Conservation (phyloP, 1,284 basidiomycete species). For the Laetiporus sulphureus region DNA sequence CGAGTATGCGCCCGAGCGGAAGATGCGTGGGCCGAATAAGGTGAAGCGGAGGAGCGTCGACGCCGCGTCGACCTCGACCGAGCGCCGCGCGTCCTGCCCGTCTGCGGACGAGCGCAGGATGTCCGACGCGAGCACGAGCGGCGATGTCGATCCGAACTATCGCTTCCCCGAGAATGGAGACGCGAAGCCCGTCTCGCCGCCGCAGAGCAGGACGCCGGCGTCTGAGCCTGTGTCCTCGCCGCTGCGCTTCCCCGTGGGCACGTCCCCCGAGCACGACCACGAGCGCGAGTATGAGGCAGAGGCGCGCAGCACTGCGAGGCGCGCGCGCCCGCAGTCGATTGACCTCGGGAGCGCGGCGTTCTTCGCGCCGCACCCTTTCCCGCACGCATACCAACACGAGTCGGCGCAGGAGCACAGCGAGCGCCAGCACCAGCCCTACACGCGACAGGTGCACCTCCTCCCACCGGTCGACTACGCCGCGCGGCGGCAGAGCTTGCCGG, state of each 20-base stretch:
- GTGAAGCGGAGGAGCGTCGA: slow-evolving; percentile 23
- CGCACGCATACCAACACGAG: slow-evolving; percentile 2
- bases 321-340: slow-evolving; percentile 16
- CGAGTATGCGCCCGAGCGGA: slow-evolving; percentile 49
- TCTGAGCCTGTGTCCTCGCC: background rate
- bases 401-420: no score
- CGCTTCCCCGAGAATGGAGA: slow-evolving; percentile 4
- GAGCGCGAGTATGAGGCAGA: background rate
- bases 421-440: no score
- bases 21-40: slow-evolving; percentile 58
- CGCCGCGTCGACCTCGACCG: slow-evolving; percentile 1
- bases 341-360: slow-evolving; percentile 10
- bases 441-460: no score
- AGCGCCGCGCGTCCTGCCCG: slow-evolving; percentile 1
- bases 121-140: slow-evolving; percentile 18
- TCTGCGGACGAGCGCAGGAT: slow-evolving; percentile 7
- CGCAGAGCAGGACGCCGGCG: slow-evolving; percentile 2
- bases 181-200: slow-evolving; percentile 2
- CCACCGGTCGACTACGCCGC: slow-evolving; percentile 1
- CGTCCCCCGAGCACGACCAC: background rate
- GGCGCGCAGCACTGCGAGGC: background rate
- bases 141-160: slow-evolving; percentile 5
- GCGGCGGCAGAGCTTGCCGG: slow-evolving; percentile 18
- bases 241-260: background rate
- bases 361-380: slow-evolving; percentile 1